Conservation (phyloP, 441 rosid species). For the Pelargonium fulgidum region DNA sequence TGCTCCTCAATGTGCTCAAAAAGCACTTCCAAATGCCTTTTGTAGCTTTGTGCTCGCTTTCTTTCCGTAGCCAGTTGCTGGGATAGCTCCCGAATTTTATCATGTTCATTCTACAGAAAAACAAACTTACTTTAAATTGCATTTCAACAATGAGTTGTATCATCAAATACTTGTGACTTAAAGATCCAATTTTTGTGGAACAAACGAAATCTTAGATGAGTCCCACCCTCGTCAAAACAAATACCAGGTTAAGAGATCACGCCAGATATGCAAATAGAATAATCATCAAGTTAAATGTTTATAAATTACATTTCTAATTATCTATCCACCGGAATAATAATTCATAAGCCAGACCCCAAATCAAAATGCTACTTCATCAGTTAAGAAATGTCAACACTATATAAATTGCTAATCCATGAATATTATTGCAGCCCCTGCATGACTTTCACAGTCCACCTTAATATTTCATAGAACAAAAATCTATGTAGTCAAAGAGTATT, state of each 20-base stretch:
- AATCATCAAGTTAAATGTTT: too few species aligned
- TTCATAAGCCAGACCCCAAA: not conserved
- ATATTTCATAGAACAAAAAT: not conserved
- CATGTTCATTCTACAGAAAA: slow-evolving; percentile 66
- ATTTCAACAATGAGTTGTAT: not conserved
- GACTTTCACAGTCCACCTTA: not conserved
- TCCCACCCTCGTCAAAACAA: too few species aligned
- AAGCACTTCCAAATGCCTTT: slow-evolving; percentile 79
- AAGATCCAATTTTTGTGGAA: not conserved
- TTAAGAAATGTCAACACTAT: not conserved
- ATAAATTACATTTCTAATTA: too few species aligned
- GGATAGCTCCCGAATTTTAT: slow-evolving; percentile 75
- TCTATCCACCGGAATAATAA: too few species aligned
- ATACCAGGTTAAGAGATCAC: too few species aligned
- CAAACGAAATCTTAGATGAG: too few species aligned
- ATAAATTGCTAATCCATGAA: not conserved
- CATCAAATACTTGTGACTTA: not conserved
- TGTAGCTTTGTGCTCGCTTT: slow-evolving; percentile 78
- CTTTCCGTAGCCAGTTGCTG: slow-evolving; percentile 87
- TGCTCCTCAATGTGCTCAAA: slow-evolving; percentile 87
- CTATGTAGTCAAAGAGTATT: not conserved
- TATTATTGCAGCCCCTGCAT: not conserved
- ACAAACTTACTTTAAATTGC: slow-evolving; percentile 9
- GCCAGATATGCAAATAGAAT: too few species aligned
- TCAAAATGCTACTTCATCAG: not conserved